Conservation (phyloP, 2,329 filamentous ascomycete species). For the Cytospora mali region DNA sequence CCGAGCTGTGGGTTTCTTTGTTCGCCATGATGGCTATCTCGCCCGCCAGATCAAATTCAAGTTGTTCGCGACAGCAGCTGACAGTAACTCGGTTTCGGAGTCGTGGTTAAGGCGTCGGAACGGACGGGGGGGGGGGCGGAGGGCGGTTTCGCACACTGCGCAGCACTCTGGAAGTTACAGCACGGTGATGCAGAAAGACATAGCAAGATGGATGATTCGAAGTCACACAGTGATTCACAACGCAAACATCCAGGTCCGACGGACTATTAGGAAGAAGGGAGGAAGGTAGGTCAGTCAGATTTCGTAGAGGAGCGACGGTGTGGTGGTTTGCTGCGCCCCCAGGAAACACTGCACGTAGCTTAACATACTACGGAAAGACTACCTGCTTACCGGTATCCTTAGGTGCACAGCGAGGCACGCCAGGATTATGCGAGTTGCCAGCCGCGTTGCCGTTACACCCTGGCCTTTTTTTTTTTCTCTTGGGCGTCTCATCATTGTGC, state of each 20-base stretch:
- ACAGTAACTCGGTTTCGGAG: neutral
- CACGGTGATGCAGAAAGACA: constrained; percentile 3
- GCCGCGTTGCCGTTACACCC: neutral
- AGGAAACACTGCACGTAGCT: neutral
- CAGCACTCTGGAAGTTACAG: constrained; percentile 3
- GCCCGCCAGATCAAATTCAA: neutral
- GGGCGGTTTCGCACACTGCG: constrained; percentile 4
- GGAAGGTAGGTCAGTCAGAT: neutral
- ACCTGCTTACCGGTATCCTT: too few relatives aligned
- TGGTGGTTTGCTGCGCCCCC: neutral
- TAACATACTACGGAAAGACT: constrained; percentile 2
- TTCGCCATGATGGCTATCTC: constrained; percentile 39
- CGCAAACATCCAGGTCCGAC: neutral
- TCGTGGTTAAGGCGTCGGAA: constrained; percentile 3
- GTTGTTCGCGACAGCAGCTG: neutral
- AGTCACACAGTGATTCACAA: neutral
- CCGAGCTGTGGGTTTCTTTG: constrained; percentile 32
- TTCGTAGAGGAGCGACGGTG: neutral
- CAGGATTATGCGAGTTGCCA: neutral
- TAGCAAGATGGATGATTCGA: neutral
- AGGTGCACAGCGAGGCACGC: too few relatives aligned
- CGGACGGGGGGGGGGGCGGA: neutral
- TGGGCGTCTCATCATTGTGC: neutral
- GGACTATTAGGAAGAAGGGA: neutral
- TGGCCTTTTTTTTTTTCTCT: neutral